Conservation (phyloP, 345 rosid species). For the Lepidium didymum region DNA sequence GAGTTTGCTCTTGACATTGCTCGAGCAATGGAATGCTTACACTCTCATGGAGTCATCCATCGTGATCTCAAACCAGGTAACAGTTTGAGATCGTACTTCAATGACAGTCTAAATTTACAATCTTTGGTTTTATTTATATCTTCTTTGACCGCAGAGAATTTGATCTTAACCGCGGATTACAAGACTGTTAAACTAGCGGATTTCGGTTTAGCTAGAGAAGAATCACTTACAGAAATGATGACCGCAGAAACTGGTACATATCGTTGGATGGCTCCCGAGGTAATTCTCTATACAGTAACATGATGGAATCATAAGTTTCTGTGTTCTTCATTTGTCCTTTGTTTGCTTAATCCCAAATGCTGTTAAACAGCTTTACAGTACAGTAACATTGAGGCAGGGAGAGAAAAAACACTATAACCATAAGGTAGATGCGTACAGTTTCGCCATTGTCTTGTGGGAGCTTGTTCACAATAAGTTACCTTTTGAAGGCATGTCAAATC, state of each 20-base stretch:
- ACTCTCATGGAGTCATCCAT: constrained; percentile 91
- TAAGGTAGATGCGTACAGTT: constrained; percentile 95
- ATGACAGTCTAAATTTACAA: not conserved
- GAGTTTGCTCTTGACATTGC: constrained; percentile 93
- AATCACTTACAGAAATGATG: constrained; percentile 97
- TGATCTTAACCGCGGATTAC: constrained; percentile 76
- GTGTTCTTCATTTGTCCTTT: not conserved
- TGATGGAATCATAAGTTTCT: not conserved
- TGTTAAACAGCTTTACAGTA: constrained; percentile 74
- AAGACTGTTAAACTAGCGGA: constrained; percentile 85
- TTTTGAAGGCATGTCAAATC: constrained; percentile 98
- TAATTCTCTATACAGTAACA: constrained; percentile 1
- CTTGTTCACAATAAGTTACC: constrained; percentile 89
- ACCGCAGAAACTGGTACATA: constrained; percentile 99
- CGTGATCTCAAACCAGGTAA: constrained; percentile 97
- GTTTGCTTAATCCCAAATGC: not conserved
- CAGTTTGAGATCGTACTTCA: not conserved
- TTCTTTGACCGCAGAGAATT: constrained; percentile 49
- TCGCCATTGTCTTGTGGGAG: constrained; percentile 94
- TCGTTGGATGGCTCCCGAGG: constrained; percentile 99
- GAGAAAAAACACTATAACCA: constrained; percentile 96
- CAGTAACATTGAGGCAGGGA: constrained; percentile 89
- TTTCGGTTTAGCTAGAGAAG: constrained; percentile 98
- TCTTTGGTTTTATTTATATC: not conserved
- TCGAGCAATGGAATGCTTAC: constrained; percentile 96